Percentiles rank a stretch among this genome's conserved stretches.
Conservation (phyloP, 441 rosid species). For the Pelargonium fulgidum region DNA sequence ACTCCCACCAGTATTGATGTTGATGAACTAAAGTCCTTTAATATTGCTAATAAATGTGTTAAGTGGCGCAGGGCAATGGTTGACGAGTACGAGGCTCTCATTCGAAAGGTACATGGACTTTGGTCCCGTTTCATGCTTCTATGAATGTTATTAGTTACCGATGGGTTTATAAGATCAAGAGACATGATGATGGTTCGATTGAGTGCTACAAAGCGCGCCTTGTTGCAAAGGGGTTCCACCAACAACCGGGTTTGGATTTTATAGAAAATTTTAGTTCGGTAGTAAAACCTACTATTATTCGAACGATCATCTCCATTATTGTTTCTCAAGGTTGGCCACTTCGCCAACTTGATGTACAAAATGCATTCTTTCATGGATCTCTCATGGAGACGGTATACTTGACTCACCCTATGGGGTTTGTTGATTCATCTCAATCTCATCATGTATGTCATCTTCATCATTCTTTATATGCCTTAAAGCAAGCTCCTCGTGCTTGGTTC, state of each 20-base stretch:
- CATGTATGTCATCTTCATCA: background rate
- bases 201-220: background rate
- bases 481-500: background rate
- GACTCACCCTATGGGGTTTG: background rate
- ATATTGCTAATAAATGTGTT: background rate
- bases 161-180: background rate
- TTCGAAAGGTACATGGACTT: background rate
- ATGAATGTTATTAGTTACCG: background rate
- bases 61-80: background rate
- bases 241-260: background rate
- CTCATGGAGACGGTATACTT: background rate
- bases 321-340: background rate
- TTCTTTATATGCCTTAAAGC: constrained; percentile 5
- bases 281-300: background rate
- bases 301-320: background rate
- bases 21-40: background rate
- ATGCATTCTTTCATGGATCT: background rate
- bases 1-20: too few relatives aligned
- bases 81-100: background rate
- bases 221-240: background rate
- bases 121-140: background rate
- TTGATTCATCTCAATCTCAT: background rate
- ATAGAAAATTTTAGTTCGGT: background rate
- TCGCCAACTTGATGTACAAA: background rate
- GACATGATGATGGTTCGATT: background rate